Base-by-base conservation (phyloP, 2,329 filamentous ascomycete genomes). In the Calonectria pauciramosa region DNA sequence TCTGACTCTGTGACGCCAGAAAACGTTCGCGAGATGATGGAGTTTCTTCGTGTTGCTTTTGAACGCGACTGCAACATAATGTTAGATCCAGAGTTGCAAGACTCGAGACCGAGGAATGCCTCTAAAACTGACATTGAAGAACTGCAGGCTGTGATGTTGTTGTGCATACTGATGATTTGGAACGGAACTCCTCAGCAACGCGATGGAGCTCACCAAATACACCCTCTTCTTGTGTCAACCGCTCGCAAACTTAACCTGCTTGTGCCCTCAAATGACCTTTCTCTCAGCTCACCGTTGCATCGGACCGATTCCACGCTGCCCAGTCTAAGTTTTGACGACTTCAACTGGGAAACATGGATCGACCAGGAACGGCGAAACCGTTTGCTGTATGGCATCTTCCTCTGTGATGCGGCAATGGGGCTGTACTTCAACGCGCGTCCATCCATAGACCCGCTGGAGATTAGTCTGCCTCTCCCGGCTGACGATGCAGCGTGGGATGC, bases 401-500 rank as follows among this genome's bases (percentile, higher is more conserved):
- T 94, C 23, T 87, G 90, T 41, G 93, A 95, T 80, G 88, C 90
- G 20, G 91, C 92, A 14, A 89, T 93, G 81, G 91, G 91, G 23
- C 89, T 95, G 26, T 95, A 93, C 82, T 95, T 95, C 88, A 95
- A 95, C 82, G 85, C 86, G n/a, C 84, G 88, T 13, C 90, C 93
- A 18, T 87, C 91, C 56, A 91, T 95, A 52, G 91, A 94, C 73
- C 85, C 89, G 11, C 87, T 92, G 41, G 93, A 95, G 77, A 88
- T 95, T 66, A 87, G 88, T 36, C 83, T 95, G 47, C 93, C 93
- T n/a, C 85, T 96, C 8, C 94, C 94, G 11, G 90, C 91, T 18
- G 93, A 95, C 78, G 94, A 95, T 83, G 92, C 92, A 20, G 91
- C 92, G 3, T 95, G 94, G 93, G 93, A 95, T 78, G 93, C 94